Evolutionary conservation across 805 yeast species (phyloP), one percentile per base, ranked within the genome.

Genomic region (Wickerhamiella allomyrinae): DNA sequence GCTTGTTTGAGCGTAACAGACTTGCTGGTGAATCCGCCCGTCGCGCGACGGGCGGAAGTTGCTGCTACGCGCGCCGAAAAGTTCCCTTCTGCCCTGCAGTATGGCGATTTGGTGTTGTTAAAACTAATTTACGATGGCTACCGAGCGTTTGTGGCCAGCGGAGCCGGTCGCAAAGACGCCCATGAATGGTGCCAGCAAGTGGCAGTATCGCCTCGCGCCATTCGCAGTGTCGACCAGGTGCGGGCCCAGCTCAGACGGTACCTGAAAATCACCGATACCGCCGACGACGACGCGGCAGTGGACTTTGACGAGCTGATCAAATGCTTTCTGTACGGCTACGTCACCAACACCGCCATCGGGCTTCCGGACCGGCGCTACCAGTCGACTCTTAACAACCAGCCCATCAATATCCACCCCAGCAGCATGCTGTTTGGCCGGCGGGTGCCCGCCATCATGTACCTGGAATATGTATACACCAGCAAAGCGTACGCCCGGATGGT

Each of bases 1-100:
- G 76, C 97, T 0, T 89, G 97, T 61, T 68, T 91, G 20, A 84
- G 95, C 13, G 95, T 91, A 5, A 96, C 89, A 51, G 91, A 89
- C 55, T 67, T 91, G 53, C 60, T 91, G 20, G 55, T 83, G 52
- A 84, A 81, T 48, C 94, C 95, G 1, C 69, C 77, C 39, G 77
- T 80, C 2, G 94, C 86, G 41, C 64, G 68, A 41, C 68, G 97
- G 47, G 95, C 91, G 52, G 94, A 81, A 45, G 73, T 89, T 17
- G 84, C 83, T 60, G 84, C 76, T 55, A 73, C 70, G 49, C 69
- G 96, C 51, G 66, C 77, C 39, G 77, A 74, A 42, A 63, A 74
- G 42, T 79, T 91, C 55, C 76, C 77, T 1, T 62, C 77, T 41
- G 94, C 94, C n/a, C 56, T 68, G 22, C 70, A 66, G 53, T 69